phyloP scores from a whole-genome alignment of 2,329 filamentous ascomycete genomes.

The Gnomoniopsis sp. region DNA sequence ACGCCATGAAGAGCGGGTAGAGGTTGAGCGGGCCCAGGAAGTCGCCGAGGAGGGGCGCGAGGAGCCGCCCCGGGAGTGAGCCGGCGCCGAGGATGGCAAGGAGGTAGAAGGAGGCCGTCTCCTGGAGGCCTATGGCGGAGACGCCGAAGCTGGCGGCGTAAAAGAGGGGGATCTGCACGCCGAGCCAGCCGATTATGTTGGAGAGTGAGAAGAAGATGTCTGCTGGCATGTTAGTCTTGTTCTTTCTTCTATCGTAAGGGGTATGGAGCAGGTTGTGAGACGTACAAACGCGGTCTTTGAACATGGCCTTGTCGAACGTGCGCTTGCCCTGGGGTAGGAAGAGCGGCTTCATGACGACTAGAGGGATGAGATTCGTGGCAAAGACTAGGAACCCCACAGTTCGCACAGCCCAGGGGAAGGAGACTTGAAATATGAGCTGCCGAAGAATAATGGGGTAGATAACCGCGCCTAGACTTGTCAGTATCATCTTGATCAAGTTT shows the following conservation, averaged over 20 bases:
- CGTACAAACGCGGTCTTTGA: conserved; percentile 35
- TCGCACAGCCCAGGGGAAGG: conserved; percentile 26
- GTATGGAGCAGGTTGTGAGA: not conserved
- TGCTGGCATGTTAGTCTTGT: not conserved
- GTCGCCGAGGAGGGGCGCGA: conserved; percentile 35
- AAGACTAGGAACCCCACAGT: conserved; percentile 26
- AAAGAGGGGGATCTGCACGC: conserved; percentile 29
- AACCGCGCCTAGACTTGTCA: conserved; percentile 24
- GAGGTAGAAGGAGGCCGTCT: conserved; percentile 38
- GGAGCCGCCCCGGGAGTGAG: conserved; percentile 35
- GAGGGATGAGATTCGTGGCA: conserved; percentile 23
- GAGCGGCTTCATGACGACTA: conserved; percentile 29
- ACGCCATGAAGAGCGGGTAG: conserved; percentile 27
- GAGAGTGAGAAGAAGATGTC: not conserved
- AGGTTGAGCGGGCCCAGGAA: conserved; percentile 35
- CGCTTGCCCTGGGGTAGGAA: conserved; percentile 32
- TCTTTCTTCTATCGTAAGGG: too few relatives aligned
- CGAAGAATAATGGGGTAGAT: conserved; percentile 31
- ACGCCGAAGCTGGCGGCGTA: conserved; percentile 24
- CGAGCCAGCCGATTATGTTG: not conserved
- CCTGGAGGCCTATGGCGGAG: not conserved
- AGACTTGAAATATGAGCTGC: conserved; percentile 22
- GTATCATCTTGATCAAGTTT: not conserved
- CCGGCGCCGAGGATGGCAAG: conserved; percentile 38
- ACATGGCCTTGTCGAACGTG: conserved; percentile 34